Evolutionary conservation across 2,329 filamentous ascomycete species (phyloP).

Genomic region (Penicillium sp.): DNA sequence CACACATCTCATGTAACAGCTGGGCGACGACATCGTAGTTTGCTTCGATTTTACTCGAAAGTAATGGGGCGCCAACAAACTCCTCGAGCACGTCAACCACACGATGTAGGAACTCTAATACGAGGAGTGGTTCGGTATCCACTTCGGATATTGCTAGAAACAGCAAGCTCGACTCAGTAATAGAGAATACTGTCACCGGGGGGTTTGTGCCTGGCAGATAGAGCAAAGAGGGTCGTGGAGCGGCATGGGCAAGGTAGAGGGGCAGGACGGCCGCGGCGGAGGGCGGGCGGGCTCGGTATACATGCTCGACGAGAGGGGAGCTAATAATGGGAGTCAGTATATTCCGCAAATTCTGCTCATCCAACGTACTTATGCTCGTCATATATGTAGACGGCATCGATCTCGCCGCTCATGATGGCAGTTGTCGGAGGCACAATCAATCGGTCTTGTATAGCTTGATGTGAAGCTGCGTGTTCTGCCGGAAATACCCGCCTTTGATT

Average conservation of each 20-base stretch:
- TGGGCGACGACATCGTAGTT: constrained; percentile 94
- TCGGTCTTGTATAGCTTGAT: constrained; percentile 18
- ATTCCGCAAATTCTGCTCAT: neutral
- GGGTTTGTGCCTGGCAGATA: constrained; percentile 78
- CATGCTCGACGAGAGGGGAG: constrained; percentile 78
- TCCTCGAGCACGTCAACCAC: constrained; percentile 90
- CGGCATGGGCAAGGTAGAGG: constrained; percentile 75
- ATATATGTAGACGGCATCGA: constrained; percentile 94
- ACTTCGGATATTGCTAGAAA: constrained; percentile 78
- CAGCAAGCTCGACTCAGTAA: constrained; percentile 79
- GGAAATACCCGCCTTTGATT: constrained; percentile 25
- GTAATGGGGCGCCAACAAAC: constrained; percentile 79
- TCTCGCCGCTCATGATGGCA: constrained; percentile 68
- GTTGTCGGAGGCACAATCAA: constrained; percentile 17
- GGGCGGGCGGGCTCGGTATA: constrained; percentile 76
- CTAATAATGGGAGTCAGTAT: constrained; percentile 44
- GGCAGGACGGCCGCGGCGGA: constrained; percentile 70
- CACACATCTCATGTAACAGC: constrained; percentile 90
- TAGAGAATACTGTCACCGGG: constrained; percentile 80
- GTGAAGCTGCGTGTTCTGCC: constrained; percentile 31
- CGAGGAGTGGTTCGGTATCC: constrained; percentile 82
- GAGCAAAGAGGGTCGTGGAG: constrained; percentile 76
- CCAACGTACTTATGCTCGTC: constrained; percentile 82
- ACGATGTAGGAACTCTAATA: constrained; percentile 90
- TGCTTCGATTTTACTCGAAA: constrained; percentile 78